Evolutionary conservation across 495 filamentous ascomycete species (phyloP).

Genomic region (Pseudevernia furfuracea): DNA sequence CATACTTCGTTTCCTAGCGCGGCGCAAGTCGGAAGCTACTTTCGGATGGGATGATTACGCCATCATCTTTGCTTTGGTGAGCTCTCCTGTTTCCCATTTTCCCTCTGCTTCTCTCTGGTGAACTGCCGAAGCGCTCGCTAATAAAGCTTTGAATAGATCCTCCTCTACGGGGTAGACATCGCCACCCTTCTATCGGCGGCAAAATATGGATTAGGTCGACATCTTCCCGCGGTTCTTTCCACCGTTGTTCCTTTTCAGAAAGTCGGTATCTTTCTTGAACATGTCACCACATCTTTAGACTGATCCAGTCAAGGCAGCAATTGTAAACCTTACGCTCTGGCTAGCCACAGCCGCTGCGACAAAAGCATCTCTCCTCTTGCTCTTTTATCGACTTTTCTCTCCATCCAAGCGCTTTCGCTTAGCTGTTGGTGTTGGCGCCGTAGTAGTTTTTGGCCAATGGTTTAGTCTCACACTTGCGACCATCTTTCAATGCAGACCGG

Average conservation of each 20-base stretch:
- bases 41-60: slow-evolving; percentile 1
- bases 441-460: neutral
- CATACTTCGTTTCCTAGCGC: neutral
- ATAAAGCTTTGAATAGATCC: neutral
- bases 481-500: neutral
- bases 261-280: neutral
- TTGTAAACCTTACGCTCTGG: neutral
- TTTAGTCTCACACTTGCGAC: neutral
- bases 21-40: neutral
- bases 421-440: neutral
- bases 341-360: neutral
- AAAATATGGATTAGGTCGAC: neutral
- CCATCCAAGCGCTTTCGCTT: neutral
- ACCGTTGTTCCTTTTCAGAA: neutral
- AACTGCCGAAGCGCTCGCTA: neutral
- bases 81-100: neutral
- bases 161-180: neutral
- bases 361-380: neutral
- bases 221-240: neutral
- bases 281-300: neutral
- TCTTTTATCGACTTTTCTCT: neutral
- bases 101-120: neutral
- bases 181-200: neutral
- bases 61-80: neutral
- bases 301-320: neutral